Conservation (phyloP, 192 early-diverging fungal genomes). For the Geranomyces variabilis region DNA sequence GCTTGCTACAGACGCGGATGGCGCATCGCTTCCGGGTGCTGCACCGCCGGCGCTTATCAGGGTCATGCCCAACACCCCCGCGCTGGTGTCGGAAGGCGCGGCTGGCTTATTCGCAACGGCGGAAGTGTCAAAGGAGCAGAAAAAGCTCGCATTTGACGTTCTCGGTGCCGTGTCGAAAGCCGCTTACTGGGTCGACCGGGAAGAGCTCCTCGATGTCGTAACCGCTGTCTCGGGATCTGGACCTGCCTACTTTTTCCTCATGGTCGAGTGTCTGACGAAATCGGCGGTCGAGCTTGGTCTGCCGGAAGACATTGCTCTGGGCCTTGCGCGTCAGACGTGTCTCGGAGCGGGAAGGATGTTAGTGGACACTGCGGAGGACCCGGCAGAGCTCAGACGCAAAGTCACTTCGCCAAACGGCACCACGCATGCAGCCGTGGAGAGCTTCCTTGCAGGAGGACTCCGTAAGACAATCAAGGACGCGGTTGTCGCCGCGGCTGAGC, state of each 20-base stretch:
- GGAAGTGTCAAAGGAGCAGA: slow-evolving; percentile 63
- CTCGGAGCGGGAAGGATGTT: slow-evolving; percentile 89
- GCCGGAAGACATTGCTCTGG: slow-evolving; percentile 68
- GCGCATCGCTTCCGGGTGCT: slow-evolving; percentile 13
- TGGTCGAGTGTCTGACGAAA: slow-evolving; percentile 87
- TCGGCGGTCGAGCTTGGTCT: slow-evolving; percentile 78
- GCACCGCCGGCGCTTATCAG: slow-evolving; percentile 66
- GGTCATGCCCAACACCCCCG: slow-evolving; percentile 96
- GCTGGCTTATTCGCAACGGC: slow-evolving; percentile 77
- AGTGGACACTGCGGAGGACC: slow-evolving; percentile 66
- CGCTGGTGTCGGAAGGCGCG: slow-evolving; percentile 85
- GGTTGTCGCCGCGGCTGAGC: slow-evolving; percentile 69
- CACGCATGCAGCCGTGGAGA: slow-evolving; percentile 85
- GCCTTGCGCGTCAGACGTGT: slow-evolving; percentile 88
- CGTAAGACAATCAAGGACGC: slow-evolving; percentile 56
- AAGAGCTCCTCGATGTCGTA: slow-evolving; percentile 81
- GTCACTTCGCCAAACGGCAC: slow-evolving; percentile 94
- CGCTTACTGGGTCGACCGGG: slow-evolving; percentile 81
- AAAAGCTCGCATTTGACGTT: slow-evolving; percentile 67
- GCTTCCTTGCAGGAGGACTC: slow-evolving; percentile 65
- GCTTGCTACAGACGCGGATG: slow-evolving; percentile 49
- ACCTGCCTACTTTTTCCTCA: slow-evolving; percentile 94
- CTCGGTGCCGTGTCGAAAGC: slow-evolving; percentile 76
- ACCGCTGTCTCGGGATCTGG: slow-evolving; percentile 89
- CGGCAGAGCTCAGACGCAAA: slow-evolving; percentile 77